Base-by-base conservation (phyloP, 1,139 yeast genomes). In the Nakaseomyces sp. region DNA sequence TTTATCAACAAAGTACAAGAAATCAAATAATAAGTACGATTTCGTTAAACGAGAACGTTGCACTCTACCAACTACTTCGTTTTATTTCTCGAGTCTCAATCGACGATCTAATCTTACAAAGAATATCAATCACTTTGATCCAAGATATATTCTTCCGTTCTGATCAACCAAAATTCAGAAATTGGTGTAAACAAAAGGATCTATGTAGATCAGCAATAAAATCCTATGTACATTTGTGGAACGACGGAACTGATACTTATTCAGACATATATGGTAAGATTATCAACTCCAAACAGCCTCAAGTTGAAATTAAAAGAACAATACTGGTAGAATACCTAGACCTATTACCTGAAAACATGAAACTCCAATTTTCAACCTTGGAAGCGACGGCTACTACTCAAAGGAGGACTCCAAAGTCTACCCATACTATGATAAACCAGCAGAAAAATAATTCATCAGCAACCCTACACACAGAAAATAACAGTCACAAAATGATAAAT, bases 41-140 rank as follows among this genome's bases (percentile, higher is more conserved):
- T 5, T 13, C 10, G 5, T 52, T 62, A 4, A 67, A 68, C 51
- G 67, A 65, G 30, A 66, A 66, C 37, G 64, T 65, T 48, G 72
- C 72, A 1, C 46, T 70, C 6, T 63, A 62, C 43, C 64, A 65
- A 41, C 47, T 71, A 13, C 50, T 71, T 36, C 65, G 64, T 43
- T 64, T 65, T 41, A 45, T 63, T 7, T 49, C 55, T n/a, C 51
- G 52, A 16, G 45, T 64, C 4, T 62, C 68, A 16, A 36, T 46
- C 17, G 58, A 51, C 26, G 64, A 61, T 43, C 44, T 64, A 41
- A 45, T 50, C 1, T 42, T 69, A 26, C 69, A 68, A 41, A 54
- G 52, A 19, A 46, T 61, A 8, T 61, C 65, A 15, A 53, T 68
- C 3, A 50, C 50, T 13, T 39, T 68, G 3, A 44, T 70, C 32